phyloP scores from a whole-genome alignment of 1,284 basidiomycete genomes.

The Taiwanofungus camphoratus region DNA sequence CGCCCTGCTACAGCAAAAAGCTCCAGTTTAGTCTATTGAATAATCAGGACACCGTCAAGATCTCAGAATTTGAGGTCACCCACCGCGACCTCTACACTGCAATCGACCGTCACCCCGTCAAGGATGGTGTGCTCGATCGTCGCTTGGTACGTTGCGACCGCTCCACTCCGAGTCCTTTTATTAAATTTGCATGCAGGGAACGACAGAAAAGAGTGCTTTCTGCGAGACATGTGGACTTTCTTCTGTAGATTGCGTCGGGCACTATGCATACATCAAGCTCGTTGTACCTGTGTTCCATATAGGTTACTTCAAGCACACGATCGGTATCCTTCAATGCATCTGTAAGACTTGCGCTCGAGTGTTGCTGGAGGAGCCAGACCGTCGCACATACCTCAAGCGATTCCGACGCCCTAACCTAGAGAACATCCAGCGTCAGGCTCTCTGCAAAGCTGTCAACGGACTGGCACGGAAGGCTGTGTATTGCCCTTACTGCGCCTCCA shows the following conservation, averaged over 20 bases:
- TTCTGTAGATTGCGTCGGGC: constrained; percentile 94
- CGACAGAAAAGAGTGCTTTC: constrained; percentile 87
- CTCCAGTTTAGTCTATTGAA: constrained; percentile 92
- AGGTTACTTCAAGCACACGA: constrained; percentile 96
- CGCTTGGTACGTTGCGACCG: constrained; percentile 59
- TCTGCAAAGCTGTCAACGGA: constrained; percentile 88
- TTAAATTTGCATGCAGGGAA: constrained; percentile 57
- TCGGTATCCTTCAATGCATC: constrained; percentile 90
- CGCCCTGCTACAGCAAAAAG: constrained; percentile 67
- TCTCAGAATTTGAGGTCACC: constrained; percentile 93
- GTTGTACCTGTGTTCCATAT: constrained; percentile 97
- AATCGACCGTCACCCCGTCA: constrained; percentile 77
- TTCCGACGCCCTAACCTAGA: constrained; percentile 91
- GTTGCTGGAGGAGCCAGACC: constrained; percentile 85
- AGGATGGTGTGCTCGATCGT: constrained; percentile 86
- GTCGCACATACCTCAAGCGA: constrained; percentile 78
- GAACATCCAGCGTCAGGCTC: constrained; percentile 84
- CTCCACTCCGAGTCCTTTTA: constrained; percentile 4
- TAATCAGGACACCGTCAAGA: constrained; percentile 88
- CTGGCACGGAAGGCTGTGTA: constrained; percentile 87
- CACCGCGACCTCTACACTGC: constrained; percentile 86
- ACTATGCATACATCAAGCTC: constrained; percentile 97
- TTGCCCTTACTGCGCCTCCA: constrained; percentile 90
- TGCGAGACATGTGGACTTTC: constrained; percentile 95
- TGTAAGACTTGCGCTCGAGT: constrained; percentile 98